phyloP scores from a whole-genome alignment of 805 yeast genomes.

The Candida railenensis region DNA sequence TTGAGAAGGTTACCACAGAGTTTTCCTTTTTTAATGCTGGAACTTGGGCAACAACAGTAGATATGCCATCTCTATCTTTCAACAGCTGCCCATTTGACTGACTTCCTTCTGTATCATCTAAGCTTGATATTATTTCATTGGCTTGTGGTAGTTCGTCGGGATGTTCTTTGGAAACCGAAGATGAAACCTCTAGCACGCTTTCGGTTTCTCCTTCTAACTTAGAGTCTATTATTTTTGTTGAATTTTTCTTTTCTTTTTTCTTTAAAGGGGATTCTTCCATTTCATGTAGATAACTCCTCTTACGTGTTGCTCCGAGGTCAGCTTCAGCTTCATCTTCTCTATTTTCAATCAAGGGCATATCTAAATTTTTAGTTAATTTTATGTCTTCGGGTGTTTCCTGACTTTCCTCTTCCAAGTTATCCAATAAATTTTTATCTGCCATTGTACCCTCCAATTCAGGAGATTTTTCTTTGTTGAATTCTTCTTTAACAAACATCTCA shows the following conservation, averaged over 20 bases:
- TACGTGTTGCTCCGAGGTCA: too few relatives aligned
- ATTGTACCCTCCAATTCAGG: conserved; percentile 2
- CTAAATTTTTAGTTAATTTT: too few relatives aligned
- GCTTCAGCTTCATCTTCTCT: too few relatives aligned
- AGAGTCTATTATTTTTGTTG: neutral
- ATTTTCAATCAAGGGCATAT: too few relatives aligned
- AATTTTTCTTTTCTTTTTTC: neutral
- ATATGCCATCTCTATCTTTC: neutral
- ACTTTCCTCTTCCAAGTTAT: neutral
- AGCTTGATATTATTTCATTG: neutral
- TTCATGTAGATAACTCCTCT: neutral
- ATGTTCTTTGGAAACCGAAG: neutral
- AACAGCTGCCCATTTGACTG: neutral
- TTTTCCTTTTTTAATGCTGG: neutral
- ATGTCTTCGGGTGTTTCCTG: neutral
- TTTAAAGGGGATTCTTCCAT: neutral
- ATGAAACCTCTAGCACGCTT: neutral
- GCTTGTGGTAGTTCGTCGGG: neutral
- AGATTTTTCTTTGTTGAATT: neutral
- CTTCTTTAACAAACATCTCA: conserved; percentile 1
- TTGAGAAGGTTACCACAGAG: neutral
- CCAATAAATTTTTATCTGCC: neutral
- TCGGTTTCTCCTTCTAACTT: neutral
- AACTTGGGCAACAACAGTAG: neutral
- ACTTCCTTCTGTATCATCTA: neutral